phyloP scores from a whole-genome alignment of 2,329 filamentous ascomycete genomes.

The Neospermospora avenae region DNA sequence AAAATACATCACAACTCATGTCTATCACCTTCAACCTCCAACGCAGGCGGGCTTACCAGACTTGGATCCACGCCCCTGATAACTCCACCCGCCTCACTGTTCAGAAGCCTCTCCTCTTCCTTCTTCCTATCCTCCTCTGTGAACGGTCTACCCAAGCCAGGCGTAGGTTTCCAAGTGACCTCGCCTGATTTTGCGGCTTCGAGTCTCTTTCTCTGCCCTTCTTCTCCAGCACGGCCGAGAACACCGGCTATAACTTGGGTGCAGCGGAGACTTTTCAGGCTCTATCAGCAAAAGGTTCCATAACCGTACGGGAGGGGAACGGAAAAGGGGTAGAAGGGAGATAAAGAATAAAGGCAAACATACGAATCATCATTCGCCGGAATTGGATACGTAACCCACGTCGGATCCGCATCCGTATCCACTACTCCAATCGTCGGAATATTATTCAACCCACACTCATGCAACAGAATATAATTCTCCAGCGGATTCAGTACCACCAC shows the following conservation, averaged over 20 bases:
- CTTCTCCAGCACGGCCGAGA: constrained; percentile 78
- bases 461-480: constrained; percentile 86
- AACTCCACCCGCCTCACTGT: background rate
- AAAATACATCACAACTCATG: constrained; percentile 1
- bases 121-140: constrained; percentile 8
- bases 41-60: too few species aligned
- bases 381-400: constrained; percentile 94
- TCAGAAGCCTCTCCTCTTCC: background rate
- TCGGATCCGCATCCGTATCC: constrained; percentile 89
- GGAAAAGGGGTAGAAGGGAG: background rate
- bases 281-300: background rate
- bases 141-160: constrained; percentile 24
- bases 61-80: background rate
- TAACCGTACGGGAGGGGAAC: too few species aligned
- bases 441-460: constrained; percentile 83
- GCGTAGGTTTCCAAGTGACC: constrained; percentile 56
- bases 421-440: constrained; percentile 94
- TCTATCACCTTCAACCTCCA: background rate
- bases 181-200: constrained; percentile 57
- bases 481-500: constrained; percentile 90
- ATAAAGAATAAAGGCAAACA: constrained; percentile 27
- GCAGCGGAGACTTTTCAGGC: constrained; percentile 66
- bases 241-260: constrained; percentile 80
- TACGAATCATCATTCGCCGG: constrained; percentile 95
- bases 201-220: constrained; percentile 67